phyloP scores from a whole-genome alignment of 441 rosid species.

The Monsonia emarginata region DNA sequence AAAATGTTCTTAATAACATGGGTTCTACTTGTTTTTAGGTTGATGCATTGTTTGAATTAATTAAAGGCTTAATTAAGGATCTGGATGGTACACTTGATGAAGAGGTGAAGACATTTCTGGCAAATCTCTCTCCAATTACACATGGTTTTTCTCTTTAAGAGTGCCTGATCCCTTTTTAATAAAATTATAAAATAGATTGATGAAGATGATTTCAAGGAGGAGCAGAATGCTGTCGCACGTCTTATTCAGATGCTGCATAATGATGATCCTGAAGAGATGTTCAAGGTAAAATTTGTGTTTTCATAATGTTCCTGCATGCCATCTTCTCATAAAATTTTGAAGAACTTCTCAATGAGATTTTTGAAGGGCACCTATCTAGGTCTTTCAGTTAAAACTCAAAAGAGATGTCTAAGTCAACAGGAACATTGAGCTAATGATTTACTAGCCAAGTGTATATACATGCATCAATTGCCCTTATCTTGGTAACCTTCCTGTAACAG shows the following conservation, averaged over 20 bases:
- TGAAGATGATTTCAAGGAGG: constrained; percentile 91
- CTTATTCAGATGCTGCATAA: constrained; percentile 79
- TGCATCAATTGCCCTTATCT: not conserved
- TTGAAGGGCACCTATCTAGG: constrained; percentile 19
- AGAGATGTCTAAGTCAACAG: not conserved
- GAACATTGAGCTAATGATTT: not conserved
- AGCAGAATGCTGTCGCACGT: constrained; percentile 91
- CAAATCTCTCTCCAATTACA: not conserved
- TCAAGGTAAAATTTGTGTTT: constrained; percentile 44
- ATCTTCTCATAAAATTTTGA: not conserved
- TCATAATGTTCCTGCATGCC: not conserved
- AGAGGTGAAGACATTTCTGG: constrained; percentile 40
- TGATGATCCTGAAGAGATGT: constrained; percentile 91
- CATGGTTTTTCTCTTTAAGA: constrained; percentile 3
- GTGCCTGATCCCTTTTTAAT: not conserved
- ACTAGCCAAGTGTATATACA: not conserved
- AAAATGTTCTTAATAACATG: constrained; percentile 10
- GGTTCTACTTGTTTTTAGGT: constrained; percentile 35
- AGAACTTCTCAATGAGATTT: constrained; percentile 13
- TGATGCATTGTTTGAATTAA: constrained; percentile 77
- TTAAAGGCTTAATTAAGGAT: constrained; percentile 85
- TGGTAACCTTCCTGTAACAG: not conserved
- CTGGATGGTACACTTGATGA: constrained; percentile 52
- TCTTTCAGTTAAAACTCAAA: constrained; percentile 11
- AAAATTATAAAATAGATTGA: constrained; percentile 41